These are phyloP conservation scores for Phytophthora sojae DNA, from an alignment of 352 stramenopile species.

Conservation along the genomic window DNA sequence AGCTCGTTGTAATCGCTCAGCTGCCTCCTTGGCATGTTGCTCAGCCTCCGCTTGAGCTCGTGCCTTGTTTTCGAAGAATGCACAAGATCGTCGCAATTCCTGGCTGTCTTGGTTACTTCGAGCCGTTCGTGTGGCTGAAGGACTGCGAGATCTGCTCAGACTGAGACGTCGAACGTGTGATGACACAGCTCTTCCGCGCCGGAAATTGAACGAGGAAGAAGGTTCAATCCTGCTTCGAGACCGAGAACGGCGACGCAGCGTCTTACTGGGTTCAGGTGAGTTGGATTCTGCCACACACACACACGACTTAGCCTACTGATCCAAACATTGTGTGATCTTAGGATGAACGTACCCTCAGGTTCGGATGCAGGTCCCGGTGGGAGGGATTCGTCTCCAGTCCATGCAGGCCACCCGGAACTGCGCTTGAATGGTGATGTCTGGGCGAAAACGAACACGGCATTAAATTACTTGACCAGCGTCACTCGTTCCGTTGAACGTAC, in stretches of 20 bases:
- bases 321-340: background rate
- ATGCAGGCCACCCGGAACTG: slow-evolving; percentile 33
- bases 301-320: too few relatives aligned
- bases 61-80: slow-evolving; percentile 75
- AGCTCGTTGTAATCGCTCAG: slow-evolving; percentile 52
- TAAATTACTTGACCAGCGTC: too few relatives aligned
- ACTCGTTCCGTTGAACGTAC: slow-evolving; percentile 12
- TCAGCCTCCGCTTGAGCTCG: slow-evolving; percentile 46
- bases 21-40: slow-evolving; percentile 30
- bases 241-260: slow-evolving; percentile 7
- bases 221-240: slow-evolving; percentile 28
- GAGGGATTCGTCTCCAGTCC: slow-evolving; percentile 29
- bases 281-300: slow-evolving; percentile 10
- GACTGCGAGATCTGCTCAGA: slow-evolving; percentile 26
- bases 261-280: slow-evolving; percentile 12
- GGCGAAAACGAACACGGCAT: background rate
- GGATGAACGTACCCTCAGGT: slow-evolving; percentile 18
- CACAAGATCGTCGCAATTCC: slow-evolving; percentile 44
- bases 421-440: slow-evolving; percentile 41
- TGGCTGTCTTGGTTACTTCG: slow-evolving; percentile 20
- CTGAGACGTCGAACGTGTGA: slow-evolving; percentile 15
- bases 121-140: slow-evolving; percentile 24
- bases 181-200: slow-evolving; percentile 15
- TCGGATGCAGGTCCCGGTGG: slow-evolving; percentile 11
- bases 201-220: slow-evolving; percentile 1